These are phyloP conservation scores for Alternaria conjuncta DNA, from an alignment of 2,329 filamentous ascomycete genomes.

Conservation along the genomic window DNA sequence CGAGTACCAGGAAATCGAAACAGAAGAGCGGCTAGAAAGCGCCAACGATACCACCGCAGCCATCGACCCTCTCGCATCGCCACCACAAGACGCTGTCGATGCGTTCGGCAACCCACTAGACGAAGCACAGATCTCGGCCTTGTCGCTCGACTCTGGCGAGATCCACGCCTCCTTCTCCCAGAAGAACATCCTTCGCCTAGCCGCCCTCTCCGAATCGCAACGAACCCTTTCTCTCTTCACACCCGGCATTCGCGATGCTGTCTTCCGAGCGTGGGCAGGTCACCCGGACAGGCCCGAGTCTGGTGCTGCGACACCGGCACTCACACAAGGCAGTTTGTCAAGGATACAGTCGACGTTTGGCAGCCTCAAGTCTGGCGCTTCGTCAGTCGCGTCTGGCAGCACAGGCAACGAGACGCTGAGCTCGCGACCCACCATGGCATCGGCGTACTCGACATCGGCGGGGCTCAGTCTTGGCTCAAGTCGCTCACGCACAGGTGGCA, in stretches of 20 bases:
- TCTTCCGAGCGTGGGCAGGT: slow-evolving; percentile 91
- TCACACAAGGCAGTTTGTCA: slow-evolving; percentile 54
- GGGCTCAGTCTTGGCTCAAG: slow-evolving; percentile 69
- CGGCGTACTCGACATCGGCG: slow-evolving; percentile 62
- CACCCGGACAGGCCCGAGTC: slow-evolving; percentile 73
- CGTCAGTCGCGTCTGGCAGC: slow-evolving; percentile 45
- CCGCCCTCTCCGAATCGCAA: slow-evolving; percentile 84
- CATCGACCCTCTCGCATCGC: slow-evolving; percentile 81
- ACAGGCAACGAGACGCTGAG: slow-evolving; percentile 59
- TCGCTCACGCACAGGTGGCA: slow-evolving; percentile 65
- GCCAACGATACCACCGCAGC: slow-evolving; percentile 62
- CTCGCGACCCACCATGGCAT: slow-evolving; percentile 72
- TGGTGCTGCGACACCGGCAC: slow-evolving; percentile 49
- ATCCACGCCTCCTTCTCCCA: slow-evolving; percentile 92
- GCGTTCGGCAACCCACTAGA: slow-evolving; percentile 78
- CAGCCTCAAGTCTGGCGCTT: slow-evolving; percentile 55
- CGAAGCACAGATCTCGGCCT: slow-evolving; percentile 73
- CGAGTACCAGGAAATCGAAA: slow-evolving; percentile 75
- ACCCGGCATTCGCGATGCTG: slow-evolving; percentile 84
- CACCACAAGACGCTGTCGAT: slow-evolving; percentile 83
- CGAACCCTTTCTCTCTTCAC: slow-evolving; percentile 91
- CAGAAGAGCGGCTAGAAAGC: slow-evolving; percentile 58
- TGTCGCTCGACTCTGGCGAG: slow-evolving; percentile 81
- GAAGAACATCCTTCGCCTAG: slow-evolving; percentile 86
- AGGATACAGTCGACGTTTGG: slow-evolving; percentile 54